phyloP scores from a whole-genome alignment of 805 yeast genomes.

The Kodamaea nitidulidarum region DNA sequence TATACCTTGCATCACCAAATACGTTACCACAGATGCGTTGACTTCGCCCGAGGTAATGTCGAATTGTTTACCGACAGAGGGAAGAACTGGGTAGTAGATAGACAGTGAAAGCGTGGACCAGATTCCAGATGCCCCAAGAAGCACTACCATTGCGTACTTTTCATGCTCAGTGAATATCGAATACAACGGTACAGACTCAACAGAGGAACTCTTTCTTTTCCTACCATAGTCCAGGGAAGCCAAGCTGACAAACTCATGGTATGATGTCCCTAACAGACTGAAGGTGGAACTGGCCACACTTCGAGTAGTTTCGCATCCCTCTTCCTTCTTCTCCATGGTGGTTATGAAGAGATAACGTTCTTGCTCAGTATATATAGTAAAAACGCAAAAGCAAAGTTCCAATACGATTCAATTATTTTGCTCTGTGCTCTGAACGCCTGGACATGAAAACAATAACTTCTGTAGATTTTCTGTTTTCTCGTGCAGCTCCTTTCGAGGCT shows the following conservation, averaged over 20 bases:
- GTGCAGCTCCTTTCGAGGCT: constrained; percentile 1
- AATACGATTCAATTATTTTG: neutral
- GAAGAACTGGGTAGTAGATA: constrained; percentile 76
- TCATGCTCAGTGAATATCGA: constrained; percentile 45
- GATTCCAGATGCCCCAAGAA: constrained; percentile 47
- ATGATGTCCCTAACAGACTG: neutral
- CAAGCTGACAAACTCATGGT: neutral
- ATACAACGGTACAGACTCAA: constrained; percentile 15
- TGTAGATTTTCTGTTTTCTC: neutral
- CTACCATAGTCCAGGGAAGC: neutral
- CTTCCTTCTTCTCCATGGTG: constrained; percentile 3
- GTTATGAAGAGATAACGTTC: neutral
- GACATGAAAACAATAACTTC: neutral
- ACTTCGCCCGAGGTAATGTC: constrained; percentile 52
- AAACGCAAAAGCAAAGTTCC: neutral
- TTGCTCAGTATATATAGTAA: neutral
- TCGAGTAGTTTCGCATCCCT: neutral
- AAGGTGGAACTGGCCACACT: neutral
- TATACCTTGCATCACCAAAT: constrained; percentile 71
- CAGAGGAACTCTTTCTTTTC: neutral
- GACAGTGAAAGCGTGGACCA: constrained; percentile 74
- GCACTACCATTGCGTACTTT: constrained; percentile 27
- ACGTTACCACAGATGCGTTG: constrained; percentile 72
- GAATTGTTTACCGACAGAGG: constrained; percentile 52
- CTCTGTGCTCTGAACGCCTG: neutral